These are phyloP conservation scores for Suillus cothurnatus DNA, from an alignment of 768 basidiomycete species.

Conservation along the genomic window DNA sequence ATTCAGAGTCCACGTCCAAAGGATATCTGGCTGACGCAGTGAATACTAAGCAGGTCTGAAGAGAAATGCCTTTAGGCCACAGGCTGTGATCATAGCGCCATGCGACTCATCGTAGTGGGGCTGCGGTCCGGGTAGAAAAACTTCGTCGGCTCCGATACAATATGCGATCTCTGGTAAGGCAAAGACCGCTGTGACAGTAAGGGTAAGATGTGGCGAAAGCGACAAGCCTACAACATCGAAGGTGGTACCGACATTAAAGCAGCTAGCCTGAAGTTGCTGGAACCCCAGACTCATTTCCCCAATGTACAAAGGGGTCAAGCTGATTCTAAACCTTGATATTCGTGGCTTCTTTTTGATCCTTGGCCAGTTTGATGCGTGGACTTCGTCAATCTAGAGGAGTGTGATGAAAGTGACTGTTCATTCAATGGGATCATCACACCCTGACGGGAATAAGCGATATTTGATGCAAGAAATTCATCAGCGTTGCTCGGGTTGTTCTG, in stretches of 20 bases:
- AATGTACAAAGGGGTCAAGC: constrained; percentile 14
- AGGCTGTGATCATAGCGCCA: constrained; percentile 73
- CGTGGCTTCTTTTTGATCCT: not conserved
- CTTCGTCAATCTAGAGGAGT: not conserved
- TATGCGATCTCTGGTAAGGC: constrained; percentile 68
- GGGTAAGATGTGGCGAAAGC: constrained; percentile 79
- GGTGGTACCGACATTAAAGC: no score
- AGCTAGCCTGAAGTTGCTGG: no score
- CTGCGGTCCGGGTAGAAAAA: constrained; percentile 97
- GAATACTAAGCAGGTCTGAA: constrained; percentile 63
- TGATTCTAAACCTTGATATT: not conserved
- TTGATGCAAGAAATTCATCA: not conserved
- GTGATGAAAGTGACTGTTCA: not conserved
- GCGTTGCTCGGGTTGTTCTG: not conserved
- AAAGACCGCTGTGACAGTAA: constrained; percentile 54
- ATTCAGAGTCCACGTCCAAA: constrained; percentile 84
- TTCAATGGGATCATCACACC: not conserved
- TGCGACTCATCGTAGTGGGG: constrained; percentile 77
- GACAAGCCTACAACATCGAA: constrained; percentile 99
- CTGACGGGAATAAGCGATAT: not conserved
- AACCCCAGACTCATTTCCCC: no score
- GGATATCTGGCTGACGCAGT: constrained; percentile 89
- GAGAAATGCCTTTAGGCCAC: constrained; percentile 57
- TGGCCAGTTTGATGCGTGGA: not conserved
- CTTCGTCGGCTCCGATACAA: constrained; percentile 85